A percentile compares a stretch with the other conserved stretches of the same genome.
These are phyloP conservation scores for Prunus davidiana DNA, from an alignment of 306 rosid genomes.

Conservation along the genomic window DNA sequence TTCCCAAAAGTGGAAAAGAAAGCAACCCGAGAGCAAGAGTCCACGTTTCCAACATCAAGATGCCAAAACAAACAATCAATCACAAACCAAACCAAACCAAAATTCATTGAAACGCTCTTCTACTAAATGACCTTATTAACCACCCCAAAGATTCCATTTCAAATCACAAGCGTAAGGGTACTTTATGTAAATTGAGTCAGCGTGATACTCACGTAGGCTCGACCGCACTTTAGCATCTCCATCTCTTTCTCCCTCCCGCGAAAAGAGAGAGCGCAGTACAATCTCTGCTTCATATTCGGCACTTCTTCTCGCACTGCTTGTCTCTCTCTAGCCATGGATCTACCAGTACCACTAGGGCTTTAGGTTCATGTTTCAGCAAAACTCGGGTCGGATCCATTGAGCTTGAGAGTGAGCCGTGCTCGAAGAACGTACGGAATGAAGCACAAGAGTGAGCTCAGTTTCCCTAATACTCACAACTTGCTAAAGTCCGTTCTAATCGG, in stretches of 20 bases:
- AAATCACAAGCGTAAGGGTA: background rate
- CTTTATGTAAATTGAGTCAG: background rate
- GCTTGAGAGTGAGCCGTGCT: background rate
- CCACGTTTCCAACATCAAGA: too few species aligned
- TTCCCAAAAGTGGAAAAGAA: background rate
- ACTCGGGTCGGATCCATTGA: background rate
- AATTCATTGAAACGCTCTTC: background rate
- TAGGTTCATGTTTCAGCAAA: background rate
- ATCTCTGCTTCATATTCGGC: background rate
- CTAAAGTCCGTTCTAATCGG: slow-evolving; percentile 31
- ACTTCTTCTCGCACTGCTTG: background rate
- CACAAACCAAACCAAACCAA: background rate
- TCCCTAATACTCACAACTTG: slow-evolving; percentile 11
- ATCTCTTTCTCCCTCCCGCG: slow-evolving; percentile 21
- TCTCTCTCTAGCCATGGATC: background rate
- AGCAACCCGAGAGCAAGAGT: too few species aligned
- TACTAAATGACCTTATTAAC: background rate
- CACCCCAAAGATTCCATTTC: background rate
- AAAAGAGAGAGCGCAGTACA: background rate
- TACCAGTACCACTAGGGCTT: slow-evolving; percentile 2
- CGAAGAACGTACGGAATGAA: slow-evolving; percentile 28
- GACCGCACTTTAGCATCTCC: background rate
- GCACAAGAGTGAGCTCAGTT: slow-evolving; percentile 29
- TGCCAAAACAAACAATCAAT: too few species aligned
- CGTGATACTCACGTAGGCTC: background rate